phyloP scores from a whole-genome alignment of 2,329 filamentous ascomycete species.

The Leptographium wingfieldii region DNA sequence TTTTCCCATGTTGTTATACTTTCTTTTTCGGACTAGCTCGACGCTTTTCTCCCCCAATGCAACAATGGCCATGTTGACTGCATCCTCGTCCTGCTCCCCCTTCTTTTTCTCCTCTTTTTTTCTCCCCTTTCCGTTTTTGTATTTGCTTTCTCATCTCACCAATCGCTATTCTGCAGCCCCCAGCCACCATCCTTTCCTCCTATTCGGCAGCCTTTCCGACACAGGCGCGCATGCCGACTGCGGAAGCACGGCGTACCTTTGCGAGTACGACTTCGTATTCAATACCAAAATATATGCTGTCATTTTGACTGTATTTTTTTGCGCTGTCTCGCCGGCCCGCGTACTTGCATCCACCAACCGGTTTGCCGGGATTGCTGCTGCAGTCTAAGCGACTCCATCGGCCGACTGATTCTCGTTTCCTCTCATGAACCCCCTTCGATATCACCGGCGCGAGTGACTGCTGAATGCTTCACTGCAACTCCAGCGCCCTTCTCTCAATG shows the following conservation, averaged over 20 bases:
- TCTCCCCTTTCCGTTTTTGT: not conserved
- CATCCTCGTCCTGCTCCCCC: not conserved
- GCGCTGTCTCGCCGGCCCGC: not conserved
- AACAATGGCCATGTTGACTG: not conserved
- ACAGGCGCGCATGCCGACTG: not conserved
- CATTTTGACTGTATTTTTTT: not conserved
- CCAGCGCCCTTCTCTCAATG: not conserved
- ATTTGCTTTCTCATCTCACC: not conserved
- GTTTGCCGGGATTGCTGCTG: not conserved
- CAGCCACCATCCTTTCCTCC: not conserved
- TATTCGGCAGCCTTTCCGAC: not conserved
- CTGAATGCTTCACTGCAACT: not conserved
- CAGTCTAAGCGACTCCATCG: not conserved
- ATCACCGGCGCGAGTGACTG: not conserved
- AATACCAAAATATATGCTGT: not conserved
- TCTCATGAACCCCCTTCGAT: not conserved
- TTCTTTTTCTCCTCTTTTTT: slow-evolving; percentile 1
- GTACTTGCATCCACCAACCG: not conserved
- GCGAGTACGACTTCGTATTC: not conserved
- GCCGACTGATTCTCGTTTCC: not conserved
- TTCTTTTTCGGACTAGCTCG: not conserved
- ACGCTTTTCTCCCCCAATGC: not conserved
- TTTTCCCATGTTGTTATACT: not conserved
- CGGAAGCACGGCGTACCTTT: not conserved
- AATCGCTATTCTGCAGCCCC: not conserved